These are phyloP conservation scores for Fusarium solani-melongenae DNA, from an alignment of 2,329 filamentous ascomycete genomes.

Conservation along the genomic window DNA sequence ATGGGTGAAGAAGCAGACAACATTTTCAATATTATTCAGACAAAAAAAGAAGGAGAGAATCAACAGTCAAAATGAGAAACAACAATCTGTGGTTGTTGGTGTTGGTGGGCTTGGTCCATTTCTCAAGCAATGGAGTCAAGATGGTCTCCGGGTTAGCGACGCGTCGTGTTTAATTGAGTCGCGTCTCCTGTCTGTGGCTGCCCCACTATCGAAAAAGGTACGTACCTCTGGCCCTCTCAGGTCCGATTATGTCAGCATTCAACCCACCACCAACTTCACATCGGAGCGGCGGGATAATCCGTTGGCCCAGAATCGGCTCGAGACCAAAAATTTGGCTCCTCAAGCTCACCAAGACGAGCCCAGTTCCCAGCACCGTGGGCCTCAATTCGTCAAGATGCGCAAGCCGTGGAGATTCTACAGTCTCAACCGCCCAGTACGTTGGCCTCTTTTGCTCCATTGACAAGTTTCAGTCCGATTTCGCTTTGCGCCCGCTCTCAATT, in stretches of 20 bases:
- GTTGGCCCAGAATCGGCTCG: slow-evolving; percentile 31
- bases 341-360: slow-evolving; percentile 40
- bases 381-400: slow-evolving; percentile 59
- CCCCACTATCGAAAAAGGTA: background rate
- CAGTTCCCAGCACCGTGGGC: slow-evolving; percentile 39
- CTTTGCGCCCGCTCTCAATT: slow-evolving; percentile 14
- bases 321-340: slow-evolving; percentile 47
- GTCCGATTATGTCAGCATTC: slow-evolving; percentile 37
- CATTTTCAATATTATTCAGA: slow-evolving; percentile 55
- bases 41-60: background rate
- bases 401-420: slow-evolving; percentile 72
- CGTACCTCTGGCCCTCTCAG: background rate
- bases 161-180: slow-evolving; percentile 47
- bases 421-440: slow-evolving; percentile 72
- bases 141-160: slow-evolving; percentile 32
- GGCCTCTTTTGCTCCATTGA: background rate
- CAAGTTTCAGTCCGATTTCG: background rate
- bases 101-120: slow-evolving; percentile 19
- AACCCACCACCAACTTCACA: background rate
- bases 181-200: slow-evolving; percentile 26
- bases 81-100: slow-evolving; percentile 2
- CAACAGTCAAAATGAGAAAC: background rate
- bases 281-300: slow-evolving; percentile 46
- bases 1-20: slow-evolving; percentile 70
- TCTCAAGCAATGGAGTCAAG: slow-evolving; percentile 7